Percentiles rank a stretch among this genome's conserved stretches.
phyloP scores from a whole-genome alignment of 495 filamentous ascomycete genomes.

The Penicillium angulare region DNA sequence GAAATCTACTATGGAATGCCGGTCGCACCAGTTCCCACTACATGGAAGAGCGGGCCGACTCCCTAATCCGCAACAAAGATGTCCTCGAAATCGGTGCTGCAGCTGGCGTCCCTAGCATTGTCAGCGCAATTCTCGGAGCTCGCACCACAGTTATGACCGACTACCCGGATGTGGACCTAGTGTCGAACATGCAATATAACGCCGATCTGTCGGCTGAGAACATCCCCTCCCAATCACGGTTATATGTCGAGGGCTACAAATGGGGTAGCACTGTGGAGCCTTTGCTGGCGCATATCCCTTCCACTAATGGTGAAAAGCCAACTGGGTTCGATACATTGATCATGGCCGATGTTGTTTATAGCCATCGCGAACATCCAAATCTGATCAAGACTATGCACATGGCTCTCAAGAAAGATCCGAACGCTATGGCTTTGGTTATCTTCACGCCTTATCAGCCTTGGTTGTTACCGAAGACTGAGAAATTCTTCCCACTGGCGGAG shows the following conservation, averaged over 20 bases:
- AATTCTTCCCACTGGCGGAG: constrained; percentile 75
- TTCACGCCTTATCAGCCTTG: constrained; percentile 93
- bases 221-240: constrained; percentile 29
- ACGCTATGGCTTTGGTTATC: constrained; percentile 74
- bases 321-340: constrained; percentile 74
- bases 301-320: constrained; percentile 7
- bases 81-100: constrained; percentile 90
- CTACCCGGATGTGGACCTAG: constrained; percentile 78
- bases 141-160: constrained; percentile 76
- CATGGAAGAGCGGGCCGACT: constrained; percentile 61
- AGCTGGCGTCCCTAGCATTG: constrained; percentile 78
- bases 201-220: constrained; percentile 46
- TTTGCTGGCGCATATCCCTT: constrained; percentile 51
- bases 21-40: constrained; percentile 70
- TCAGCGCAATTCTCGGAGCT: constrained; percentile 71
- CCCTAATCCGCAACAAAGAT: constrained; percentile 57
- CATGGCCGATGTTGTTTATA: constrained; percentile 85
- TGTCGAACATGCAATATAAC: constrained; percentile 74
- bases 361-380: constrained; percentile 77
- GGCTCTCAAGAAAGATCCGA: constrained; percentile 54
- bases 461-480: constrained; percentile 78
- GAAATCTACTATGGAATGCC: constrained; percentile 90
- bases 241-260: constrained; percentile 66
- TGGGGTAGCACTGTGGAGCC: constrained; percentile 65
- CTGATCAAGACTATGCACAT: constrained; percentile 66